These are phyloP conservation scores for Pelargonium cotyledonis DNA, from an alignment of 441 rosid species.

Conservation along the genomic window DNA sequence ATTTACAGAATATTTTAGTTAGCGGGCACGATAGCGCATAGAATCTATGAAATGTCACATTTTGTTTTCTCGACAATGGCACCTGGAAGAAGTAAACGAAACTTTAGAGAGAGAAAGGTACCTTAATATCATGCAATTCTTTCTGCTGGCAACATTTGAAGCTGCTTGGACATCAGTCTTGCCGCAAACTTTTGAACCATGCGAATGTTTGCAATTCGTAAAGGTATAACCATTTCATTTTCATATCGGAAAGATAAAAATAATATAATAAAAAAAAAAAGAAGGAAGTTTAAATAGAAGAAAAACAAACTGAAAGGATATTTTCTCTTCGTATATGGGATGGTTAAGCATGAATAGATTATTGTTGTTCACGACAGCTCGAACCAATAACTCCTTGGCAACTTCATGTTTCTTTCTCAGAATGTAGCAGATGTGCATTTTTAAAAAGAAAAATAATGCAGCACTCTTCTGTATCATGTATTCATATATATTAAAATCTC, in stretches of 20 bases:
- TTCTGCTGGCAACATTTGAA: slow-evolving; percentile 21
- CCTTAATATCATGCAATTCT: not conserved
- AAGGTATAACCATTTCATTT: slow-evolving; percentile 35
- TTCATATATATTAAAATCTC: no score
- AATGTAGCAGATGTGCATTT: slow-evolving; percentile 66
- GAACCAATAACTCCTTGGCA: slow-evolving; percentile 75
- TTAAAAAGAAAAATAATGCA: not conserved
- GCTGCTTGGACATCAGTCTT: slow-evolving; percentile 30
- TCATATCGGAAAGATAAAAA: no score
- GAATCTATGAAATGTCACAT: no score
- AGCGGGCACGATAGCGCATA: no score
- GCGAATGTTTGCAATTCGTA: slow-evolving; percentile 46
- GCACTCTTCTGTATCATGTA: not conserved
- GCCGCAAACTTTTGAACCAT: slow-evolving; percentile 59
- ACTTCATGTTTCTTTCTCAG: slow-evolving; percentile 81
- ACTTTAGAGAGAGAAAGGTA: no score
- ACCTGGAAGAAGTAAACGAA: no score
- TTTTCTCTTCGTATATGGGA: slow-evolving; percentile 68
- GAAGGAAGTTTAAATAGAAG: no score
- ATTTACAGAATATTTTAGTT: no score
- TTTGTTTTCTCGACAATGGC: not conserved
- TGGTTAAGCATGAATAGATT: slow-evolving; percentile 77
- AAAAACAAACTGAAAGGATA: slow-evolving; percentile 54
- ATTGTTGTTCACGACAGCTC: slow-evolving; percentile 74
- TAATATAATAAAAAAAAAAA: no score